Base-by-base conservation (phyloP, 371 early-diverging fungal genomes). In the Coemansia sp. region DNA sequence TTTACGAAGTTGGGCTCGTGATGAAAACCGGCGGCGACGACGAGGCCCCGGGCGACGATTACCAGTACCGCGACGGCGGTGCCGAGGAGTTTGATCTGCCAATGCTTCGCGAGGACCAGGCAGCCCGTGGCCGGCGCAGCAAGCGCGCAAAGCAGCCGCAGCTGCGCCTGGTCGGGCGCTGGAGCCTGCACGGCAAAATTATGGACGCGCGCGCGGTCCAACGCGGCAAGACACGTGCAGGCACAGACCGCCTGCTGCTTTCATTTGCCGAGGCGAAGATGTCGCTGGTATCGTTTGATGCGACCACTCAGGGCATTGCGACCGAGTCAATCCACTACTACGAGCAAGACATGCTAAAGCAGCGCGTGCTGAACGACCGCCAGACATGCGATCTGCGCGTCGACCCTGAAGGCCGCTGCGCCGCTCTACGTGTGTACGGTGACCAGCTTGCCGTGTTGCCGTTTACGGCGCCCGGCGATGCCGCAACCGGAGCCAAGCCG, bases 311-410 rank as follows among this genome's bases (percentile, higher is more conserved):
- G 56, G 80, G 82, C 14, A 82, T 95, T 64, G 85, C 88, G 8
- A 97, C 98, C 1, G 92, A 95, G 33, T 96, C 97, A 4, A 88
- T 98, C 40, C 98, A 98, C 74, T 94, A 90, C 75, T 98, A 94
- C 70, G 98, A 98, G 77, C 83, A 93, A 35, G 98, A 96, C 51
- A 90, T 90, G 63, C 88, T 89, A 63, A 90, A 90, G 83, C 82
- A 85, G 76, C 88, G 86, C 55, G 86, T 86, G 55, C 65, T 89
- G 53, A 81, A 85, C 55, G 88, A 88, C 53, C 72, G 84, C 2
- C 86, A 84, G 63, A 81, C 86, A 16, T 84, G 89, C 43, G 81
- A 80, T 26, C 77, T 90, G 30, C 84, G 85, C n/a, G 82, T 86
- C 8, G 93, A 93, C 69, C 90, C 92, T 26, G 89, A 89, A 41